Evolutionary conservation across 2,329 filamentous ascomycete genomes (phyloP).

Genomic region (Tolypocladium pustulatum): DNA sequence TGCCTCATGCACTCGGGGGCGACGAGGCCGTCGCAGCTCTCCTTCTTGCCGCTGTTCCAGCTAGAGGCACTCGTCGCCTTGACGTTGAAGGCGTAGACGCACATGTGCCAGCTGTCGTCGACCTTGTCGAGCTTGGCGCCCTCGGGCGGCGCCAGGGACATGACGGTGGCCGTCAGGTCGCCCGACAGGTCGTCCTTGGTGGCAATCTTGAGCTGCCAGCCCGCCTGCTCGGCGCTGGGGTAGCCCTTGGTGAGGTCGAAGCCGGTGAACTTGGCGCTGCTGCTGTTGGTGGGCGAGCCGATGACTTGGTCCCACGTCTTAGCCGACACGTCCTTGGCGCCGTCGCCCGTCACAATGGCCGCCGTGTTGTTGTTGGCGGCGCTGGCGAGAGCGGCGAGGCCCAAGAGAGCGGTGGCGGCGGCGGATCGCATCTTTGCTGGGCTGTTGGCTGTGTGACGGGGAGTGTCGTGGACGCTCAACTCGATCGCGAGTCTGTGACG

Average conservation of each 20-base stretch:
- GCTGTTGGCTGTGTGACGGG: background rate
- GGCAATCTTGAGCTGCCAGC: constrained; percentile 3
- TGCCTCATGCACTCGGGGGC: constrained; percentile 2
- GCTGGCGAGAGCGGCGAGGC: background rate
- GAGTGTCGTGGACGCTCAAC: background rate
- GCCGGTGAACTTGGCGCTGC: constrained; percentile 2
- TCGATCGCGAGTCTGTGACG: background rate
- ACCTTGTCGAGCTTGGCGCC: background rate
- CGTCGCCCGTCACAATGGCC: constrained; percentile 1
- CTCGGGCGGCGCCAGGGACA: constrained; percentile 1
- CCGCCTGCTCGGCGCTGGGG: constrained; percentile 1
- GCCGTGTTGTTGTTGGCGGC: background rate
- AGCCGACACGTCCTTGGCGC: constrained; percentile 1
- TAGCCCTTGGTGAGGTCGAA: constrained; percentile 3
- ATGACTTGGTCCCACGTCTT: constrained; percentile 1
- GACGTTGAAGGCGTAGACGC: constrained; percentile 4
- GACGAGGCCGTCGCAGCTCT: constrained; percentile 3
- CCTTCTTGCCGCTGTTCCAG: constrained; percentile 1
- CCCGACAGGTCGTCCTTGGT: background rate
- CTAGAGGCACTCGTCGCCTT: background rate
- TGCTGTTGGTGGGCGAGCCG: constrained; percentile 1
- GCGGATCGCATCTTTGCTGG: constrained; percentile 1
- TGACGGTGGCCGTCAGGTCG: constrained; percentile 1
- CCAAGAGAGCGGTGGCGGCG: background rate
- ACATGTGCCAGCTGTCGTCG: constrained; percentile 6